Percentiles rank a stretch among this genome's conserved stretches.
These are phyloP conservation scores for Exophiala sp. DNA, from an alignment of 2,329 filamentous ascomycete genomes.

Conservation along the genomic window DNA sequence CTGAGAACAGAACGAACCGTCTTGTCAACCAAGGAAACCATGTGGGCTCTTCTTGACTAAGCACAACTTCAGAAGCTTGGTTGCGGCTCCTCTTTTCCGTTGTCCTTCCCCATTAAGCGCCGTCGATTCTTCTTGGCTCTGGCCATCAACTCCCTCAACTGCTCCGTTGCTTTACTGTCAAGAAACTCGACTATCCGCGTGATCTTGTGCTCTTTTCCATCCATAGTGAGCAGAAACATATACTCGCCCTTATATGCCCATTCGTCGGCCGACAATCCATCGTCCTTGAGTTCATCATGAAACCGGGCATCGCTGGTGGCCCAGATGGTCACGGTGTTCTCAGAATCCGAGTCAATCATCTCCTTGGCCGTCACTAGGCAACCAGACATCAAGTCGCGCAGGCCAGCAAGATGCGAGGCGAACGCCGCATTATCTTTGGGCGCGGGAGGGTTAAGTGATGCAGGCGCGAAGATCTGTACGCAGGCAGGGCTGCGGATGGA, in stretches of 20 bases:
- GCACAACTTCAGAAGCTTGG: too few species aligned
- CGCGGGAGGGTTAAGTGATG: constrained; percentile 4
- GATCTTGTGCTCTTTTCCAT: constrained; percentile 31
- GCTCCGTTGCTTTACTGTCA: constrained; percentile 29
- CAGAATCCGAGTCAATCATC: constrained; percentile 14
- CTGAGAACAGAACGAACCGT: too few species aligned
- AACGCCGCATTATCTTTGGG: constrained; percentile 14
- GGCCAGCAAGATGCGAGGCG: constrained; percentile 8
- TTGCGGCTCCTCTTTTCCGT: too few species aligned
- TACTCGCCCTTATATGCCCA: constrained; percentile 34
- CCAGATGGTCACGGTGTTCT: constrained; percentile 31
- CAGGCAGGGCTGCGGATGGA: constrained; percentile 6
- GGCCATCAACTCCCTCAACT: background rate
- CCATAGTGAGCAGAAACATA: constrained; percentile 33
- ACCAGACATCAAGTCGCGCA: constrained; percentile 10
- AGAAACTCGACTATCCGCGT: constrained; percentile 32
- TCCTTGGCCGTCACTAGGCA: constrained; percentile 22
- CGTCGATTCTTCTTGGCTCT: background rate
- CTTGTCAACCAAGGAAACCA: too few species aligned
- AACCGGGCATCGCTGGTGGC: constrained; percentile 29
- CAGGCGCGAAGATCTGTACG: constrained; percentile 6
- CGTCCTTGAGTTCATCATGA: constrained; percentile 29
- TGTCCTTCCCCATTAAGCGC: too few species aligned
- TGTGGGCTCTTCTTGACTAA: too few species aligned
- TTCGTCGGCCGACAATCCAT: constrained; percentile 16